Percentiles rank a stretch among this genome's conserved stretches.
Evolutionary conservation across 306 rosid genomes (phyloP).

Genomic region (Cucurbita moschata): DNA sequence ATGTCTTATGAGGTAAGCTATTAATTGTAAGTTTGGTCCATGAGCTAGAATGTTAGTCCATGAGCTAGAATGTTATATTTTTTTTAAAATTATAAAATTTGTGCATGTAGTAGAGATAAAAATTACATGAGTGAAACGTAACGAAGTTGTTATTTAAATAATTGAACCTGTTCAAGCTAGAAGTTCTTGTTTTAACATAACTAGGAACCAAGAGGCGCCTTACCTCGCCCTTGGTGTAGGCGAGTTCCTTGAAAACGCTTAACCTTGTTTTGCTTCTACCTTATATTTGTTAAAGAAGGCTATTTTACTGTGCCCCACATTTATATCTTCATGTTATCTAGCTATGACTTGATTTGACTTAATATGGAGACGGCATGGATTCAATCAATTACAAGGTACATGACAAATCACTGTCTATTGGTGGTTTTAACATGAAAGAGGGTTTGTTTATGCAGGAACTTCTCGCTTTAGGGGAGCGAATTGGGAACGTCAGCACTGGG

Average conservation of each 20-base stretch:
- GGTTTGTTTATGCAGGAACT: constrained; percentile 52
- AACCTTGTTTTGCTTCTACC: background rate
- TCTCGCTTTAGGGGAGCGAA: constrained; percentile 89
- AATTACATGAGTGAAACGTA: background rate
- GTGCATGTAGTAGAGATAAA: background rate
- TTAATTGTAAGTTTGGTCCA: background rate
- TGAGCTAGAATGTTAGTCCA: no score
- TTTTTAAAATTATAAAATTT: background rate
- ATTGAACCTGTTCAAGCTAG: background rate
- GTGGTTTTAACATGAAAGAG: background rate
- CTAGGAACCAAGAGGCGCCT: background rate
- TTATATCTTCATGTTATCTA: background rate
- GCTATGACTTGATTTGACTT: background rate
- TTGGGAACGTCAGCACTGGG: constrained; percentile 82
- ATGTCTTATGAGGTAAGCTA: constrained; percentile 87
- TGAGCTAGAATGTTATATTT: no score
- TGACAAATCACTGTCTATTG: background rate
- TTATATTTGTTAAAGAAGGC: background rate
- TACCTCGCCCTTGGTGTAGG: background rate
- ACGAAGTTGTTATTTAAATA: background rate
- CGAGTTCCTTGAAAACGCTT: background rate
- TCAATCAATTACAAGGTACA: background rate
- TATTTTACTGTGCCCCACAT: no score
- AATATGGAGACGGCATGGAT: background rate
- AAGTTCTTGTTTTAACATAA: background rate